Evolutionary conservation across 495 filamentous ascomycete species (phyloP).

Genomic region (Penicillium dipodomyicola): DNA sequence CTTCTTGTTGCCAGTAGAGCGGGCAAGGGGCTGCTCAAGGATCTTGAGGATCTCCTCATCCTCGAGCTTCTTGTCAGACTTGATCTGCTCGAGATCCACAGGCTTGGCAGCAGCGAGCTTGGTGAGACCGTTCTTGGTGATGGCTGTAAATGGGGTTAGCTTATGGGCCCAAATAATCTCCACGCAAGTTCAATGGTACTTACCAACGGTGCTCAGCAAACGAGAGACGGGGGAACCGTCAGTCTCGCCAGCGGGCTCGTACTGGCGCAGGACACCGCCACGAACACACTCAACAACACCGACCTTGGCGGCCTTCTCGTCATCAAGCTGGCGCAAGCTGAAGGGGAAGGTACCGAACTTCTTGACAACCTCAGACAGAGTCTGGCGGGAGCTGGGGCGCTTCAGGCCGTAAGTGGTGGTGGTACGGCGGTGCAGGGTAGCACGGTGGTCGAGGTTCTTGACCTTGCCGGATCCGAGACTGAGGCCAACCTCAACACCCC

Average conservation of each 20-base stretch:
- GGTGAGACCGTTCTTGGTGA: constrained; percentile 95
- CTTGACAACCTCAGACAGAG: constrained; percentile 86
- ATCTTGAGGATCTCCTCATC: constrained; percentile 94
- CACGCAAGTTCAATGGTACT: constrained; percentile 27
- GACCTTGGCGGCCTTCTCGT: constrained; percentile 93
- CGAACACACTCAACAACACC: constrained; percentile 95
- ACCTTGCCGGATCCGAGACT: constrained; percentile 90
- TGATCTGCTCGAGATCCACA: constrained; percentile 71
- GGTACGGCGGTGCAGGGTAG: constrained; percentile 91
- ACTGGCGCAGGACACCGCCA: constrained; percentile 83
- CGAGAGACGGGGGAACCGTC: constrained; percentile 79
- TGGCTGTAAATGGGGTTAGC: constrained; percentile 54
- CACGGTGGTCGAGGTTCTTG: constrained; percentile 80
- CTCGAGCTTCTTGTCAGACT: constrained; percentile 95
- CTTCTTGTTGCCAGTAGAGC: constrained; percentile 69
- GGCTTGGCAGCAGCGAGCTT: constrained; percentile 73
- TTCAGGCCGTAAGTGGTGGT: constrained; percentile 86
- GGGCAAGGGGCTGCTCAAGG: constrained; percentile 77
- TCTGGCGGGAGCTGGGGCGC: constrained; percentile 85
- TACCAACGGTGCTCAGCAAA: constrained; percentile 88
- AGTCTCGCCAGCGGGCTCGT: constrained; percentile 93
- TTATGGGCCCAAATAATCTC: constrained; percentile 15
- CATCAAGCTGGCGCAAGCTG: constrained; percentile 93
- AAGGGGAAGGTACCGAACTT: constrained; percentile 98
- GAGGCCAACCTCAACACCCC: constrained; percentile 95